phyloP scores from a whole-genome alignment of 768 basidiomycete species.

The Boletus subparvulus region DNA sequence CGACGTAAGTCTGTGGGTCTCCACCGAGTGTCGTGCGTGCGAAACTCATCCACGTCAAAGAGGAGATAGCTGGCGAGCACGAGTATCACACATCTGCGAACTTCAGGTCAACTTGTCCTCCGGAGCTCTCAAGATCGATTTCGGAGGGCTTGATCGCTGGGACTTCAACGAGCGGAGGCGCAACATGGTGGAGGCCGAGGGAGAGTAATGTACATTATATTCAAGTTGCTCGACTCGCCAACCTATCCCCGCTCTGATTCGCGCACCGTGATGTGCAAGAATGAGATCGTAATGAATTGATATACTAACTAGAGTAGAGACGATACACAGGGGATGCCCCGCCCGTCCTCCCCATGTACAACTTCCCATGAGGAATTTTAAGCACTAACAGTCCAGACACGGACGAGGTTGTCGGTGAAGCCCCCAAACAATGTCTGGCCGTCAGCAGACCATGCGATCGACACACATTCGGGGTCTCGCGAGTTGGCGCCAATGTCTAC shows the following conservation, averaged over 20 bases:
- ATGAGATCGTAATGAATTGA: conserved; percentile 21
- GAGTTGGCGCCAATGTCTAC: conserved; percentile 69
- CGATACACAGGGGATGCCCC: conserved; percentile 19
- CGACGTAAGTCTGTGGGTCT: conserved; percentile 55
- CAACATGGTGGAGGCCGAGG: conserved; percentile 59
- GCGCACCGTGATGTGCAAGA: neutral
- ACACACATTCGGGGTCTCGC: conserved; percentile 88
- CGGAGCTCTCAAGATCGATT: conserved; percentile 65
- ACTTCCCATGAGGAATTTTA: conserved; percentile 32
- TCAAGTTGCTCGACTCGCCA: neutral
- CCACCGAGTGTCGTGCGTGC: neutral
- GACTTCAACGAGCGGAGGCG: conserved; percentile 60
- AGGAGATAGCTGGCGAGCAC: conserved; percentile 80
- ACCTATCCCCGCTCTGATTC: neutral
- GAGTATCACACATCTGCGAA: conserved; percentile 67
- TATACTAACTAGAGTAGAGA: conserved; percentile 27
- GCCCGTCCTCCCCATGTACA: conserved; percentile 14
- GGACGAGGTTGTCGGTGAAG: conserved; percentile 92
- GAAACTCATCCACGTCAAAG: conserved; percentile 37
- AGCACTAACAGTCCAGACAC: conserved; percentile 83
- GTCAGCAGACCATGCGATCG: conserved; percentile 97
- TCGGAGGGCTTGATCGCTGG: conserved; percentile 76
- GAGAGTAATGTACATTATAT: neutral
- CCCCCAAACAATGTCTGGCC: conserved; percentile 97
- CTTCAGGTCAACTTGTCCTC: conserved; percentile 65